These are phyloP conservation scores for Passiflora organensis DNA, from an alignment of 345 rosid genomes.

Conservation along the genomic window DNA sequence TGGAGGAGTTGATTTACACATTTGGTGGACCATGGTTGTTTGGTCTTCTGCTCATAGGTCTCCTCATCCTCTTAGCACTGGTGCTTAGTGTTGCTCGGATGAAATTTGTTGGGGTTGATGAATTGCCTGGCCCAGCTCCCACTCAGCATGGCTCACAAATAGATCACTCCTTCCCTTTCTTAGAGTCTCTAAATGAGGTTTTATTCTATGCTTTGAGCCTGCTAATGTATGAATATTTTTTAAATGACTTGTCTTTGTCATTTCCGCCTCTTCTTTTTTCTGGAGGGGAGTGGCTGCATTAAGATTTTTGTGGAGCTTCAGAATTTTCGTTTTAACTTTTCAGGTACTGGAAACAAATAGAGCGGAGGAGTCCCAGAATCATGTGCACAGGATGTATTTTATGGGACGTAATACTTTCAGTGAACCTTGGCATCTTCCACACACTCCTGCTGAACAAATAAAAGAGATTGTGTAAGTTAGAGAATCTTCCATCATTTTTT, in stretches of 20 bases:
- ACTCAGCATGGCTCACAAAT: conserved; percentile 90
- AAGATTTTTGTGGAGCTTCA: conserved; percentile 5
- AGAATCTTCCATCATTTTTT: conserved; percentile 7
- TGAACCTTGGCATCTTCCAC: conserved; percentile 97
- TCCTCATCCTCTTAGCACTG: conserved; percentile 82
- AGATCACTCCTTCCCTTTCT: conserved; percentile 94
- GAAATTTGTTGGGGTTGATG: conserved; percentile 97
- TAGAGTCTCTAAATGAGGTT: conserved; percentile 99
- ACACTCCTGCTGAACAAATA: conserved; percentile 89
- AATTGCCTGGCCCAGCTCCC: conserved; percentile 84
- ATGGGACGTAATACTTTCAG: conserved; percentile 95
- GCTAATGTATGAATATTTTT: not conserved
- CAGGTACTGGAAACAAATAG: conserved; percentile 98
- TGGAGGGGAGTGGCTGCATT: too few relatives aligned
- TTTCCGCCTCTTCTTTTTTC: too few relatives aligned
- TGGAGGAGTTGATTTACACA: conserved; percentile 92
- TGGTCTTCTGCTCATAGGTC: conserved; percentile 78
- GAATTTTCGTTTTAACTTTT: conserved; percentile 15
- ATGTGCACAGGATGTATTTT: conserved; percentile 95
- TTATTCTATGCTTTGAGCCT: conserved; percentile 15
- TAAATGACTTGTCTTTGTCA: too few relatives aligned
- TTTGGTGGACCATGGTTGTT: conserved; percentile 99
- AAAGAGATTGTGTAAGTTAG: conserved; percentile 88
- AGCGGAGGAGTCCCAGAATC: conserved; percentile 93
- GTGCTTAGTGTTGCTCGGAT: conserved; percentile 98